Conservation (phyloP, 306 rosid genomes). For the Pterocarpus macrocarpus region DNA sequence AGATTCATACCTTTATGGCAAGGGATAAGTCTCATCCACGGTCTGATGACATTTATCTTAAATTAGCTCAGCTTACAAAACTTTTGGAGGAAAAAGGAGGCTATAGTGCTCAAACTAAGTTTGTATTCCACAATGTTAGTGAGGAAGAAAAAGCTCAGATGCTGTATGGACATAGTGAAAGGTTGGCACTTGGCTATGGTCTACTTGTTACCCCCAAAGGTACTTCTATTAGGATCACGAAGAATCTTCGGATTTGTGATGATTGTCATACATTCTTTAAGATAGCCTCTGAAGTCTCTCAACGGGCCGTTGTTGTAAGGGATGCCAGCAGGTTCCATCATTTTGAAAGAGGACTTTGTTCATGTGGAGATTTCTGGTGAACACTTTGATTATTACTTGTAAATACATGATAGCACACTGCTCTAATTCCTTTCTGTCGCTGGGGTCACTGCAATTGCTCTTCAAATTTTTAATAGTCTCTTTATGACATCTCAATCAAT, state of each 20-base stretch:
- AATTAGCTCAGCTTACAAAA: constrained; percentile 61
- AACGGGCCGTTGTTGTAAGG: constrained; percentile 65
- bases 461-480: neutral
- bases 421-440: constrained; percentile 10
- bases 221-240: constrained; percentile 63
- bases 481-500: neutral
- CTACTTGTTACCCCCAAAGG: constrained; percentile 60
- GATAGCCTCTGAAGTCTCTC: constrained; percentile 66
- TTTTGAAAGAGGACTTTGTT: constrained; percentile 70
- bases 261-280: constrained; percentile 79
- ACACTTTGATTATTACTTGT: neutral
- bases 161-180: constrained; percentile 78
- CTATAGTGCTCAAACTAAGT: constrained; percentile 68
- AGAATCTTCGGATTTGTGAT: constrained; percentile 75
- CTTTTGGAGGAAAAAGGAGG: constrained; percentile 60
- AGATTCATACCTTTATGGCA: constrained; percentile 68
- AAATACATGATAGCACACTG: constrained; percentile 3
- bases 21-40: constrained; percentile 79
- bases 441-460: neutral
- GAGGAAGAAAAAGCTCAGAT: constrained; percentile 69
- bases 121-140: constrained; percentile 72
- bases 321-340: constrained; percentile 85
- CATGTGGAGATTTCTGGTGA: constrained; percentile 88
- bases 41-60: constrained; percentile 56
- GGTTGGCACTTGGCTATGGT: constrained; percentile 78